A percentile compares a stretch with the other conserved stretches of the same genome.
These are phyloP conservation scores for Coemansia pectinata DNA, from an alignment of 192 early-diverging fungal species.

Conservation along the genomic window DNA sequence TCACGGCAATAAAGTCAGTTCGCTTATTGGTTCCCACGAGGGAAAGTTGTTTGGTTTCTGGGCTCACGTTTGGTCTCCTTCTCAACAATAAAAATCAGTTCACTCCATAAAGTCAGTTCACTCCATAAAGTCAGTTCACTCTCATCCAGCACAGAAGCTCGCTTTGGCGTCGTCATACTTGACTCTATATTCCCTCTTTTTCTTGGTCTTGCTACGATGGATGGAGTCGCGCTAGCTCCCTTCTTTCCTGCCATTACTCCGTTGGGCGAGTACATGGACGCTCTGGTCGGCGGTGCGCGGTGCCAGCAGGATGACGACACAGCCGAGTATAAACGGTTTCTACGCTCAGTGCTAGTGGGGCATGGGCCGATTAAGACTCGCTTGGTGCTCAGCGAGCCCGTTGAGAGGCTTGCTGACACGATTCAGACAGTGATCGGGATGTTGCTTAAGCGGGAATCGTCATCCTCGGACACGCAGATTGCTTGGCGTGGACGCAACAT, in stretches of 20 bases:
- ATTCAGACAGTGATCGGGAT: constrained; percentile 22
- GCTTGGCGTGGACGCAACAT: constrained; percentile 19
- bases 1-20: too few relatives aligned
- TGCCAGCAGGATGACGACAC: constrained; percentile 14
- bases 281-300: constrained; percentile 20
- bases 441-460: constrained; percentile 16
- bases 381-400: constrained; percentile 23
- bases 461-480: background rate
- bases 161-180: background rate
- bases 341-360: constrained; percentile 37
- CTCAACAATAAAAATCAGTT: too few relatives aligned
- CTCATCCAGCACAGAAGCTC: background rate
- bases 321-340: constrained; percentile 23
- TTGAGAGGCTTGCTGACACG: constrained; percentile 35
- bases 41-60: too few relatives aligned
- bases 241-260: constrained; percentile 22
- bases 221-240: background rate
- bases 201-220: constrained; percentile 3
- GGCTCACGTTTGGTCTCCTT: too few relatives aligned
- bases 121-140: background rate
- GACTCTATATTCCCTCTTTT: background rate
- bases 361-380: constrained; percentile 11
- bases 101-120: background rate
- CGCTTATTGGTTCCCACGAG: too few relatives aligned
- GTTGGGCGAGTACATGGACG: constrained; percentile 36